Conservation (phyloP, 495 filamentous ascomycete species). For the Neurospora africana region DNA sequence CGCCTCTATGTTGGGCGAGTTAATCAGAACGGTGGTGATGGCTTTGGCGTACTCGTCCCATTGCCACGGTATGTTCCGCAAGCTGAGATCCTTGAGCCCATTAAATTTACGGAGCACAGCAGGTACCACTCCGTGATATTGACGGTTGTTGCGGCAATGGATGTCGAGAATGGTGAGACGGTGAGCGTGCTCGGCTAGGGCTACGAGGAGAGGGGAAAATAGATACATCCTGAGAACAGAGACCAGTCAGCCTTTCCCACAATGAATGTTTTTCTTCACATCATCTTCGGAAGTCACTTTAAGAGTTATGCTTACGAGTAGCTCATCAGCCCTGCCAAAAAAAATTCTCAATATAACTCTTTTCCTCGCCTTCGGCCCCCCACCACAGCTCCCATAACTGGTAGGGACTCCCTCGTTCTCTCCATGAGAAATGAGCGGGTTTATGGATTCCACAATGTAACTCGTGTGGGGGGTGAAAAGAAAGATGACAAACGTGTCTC, state of each 20-base stretch:
- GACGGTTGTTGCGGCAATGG: background rate
- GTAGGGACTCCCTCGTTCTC: too few species aligned
- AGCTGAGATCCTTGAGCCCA: background rate
- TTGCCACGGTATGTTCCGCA: background rate
- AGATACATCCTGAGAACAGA: background rate
- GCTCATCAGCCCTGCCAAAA: background rate
- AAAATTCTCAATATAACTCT: background rate
- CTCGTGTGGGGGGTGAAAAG: too few species aligned
- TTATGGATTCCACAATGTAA: too few species aligned
- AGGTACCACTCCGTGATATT: background rate
- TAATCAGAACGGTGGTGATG: background rate
- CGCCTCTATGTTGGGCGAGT: background rate
- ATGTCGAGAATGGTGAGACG: background rate
- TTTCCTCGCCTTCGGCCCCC: background rate
- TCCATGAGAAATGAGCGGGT: too few species aligned
- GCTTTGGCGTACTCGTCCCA: background rate
- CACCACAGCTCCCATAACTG: too few species aligned
- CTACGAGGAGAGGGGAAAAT: background rate
- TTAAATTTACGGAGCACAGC: background rate
- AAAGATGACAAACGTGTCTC: background rate
- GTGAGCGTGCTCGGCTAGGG: background rate
- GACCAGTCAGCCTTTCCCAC: background rate
- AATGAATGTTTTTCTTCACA: background rate
- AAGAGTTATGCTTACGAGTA: background rate
- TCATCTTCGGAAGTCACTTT: background rate